Percentiles rank a stretch among this genome's conserved stretches.
Evolutionary conservation across 1,284 basidiomycete species (phyloP).

Genomic region (Cronartium quercuum): DNA sequence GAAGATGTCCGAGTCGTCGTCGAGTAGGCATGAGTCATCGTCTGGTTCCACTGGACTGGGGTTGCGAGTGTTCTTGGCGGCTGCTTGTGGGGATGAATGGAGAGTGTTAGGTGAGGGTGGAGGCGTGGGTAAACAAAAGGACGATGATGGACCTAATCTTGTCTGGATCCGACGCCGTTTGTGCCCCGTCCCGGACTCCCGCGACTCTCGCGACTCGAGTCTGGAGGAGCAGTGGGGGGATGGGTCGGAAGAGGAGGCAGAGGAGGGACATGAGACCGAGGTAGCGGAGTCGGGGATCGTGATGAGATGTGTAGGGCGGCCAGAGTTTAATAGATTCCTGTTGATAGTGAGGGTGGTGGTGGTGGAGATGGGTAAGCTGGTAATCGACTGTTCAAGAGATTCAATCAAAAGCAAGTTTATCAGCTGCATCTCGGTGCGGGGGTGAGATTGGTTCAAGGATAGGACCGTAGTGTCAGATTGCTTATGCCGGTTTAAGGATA

Average conservation of each 20-base stretch:
- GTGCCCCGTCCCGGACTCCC: too few species aligned
- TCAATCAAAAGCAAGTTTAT: neutral
- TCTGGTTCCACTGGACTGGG: neutral
- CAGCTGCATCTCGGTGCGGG: neutral
- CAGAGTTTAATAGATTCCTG: neutral
- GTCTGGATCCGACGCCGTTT: neutral
- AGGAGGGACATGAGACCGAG: neutral
- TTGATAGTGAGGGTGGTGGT: neutral
- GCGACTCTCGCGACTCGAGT: neutral
- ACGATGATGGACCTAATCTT: slow-evolving; percentile 1
- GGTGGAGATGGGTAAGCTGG: neutral
- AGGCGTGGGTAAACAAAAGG: neutral
- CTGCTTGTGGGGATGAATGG: neutral
- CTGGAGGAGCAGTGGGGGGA: neutral
- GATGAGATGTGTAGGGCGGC: neutral
- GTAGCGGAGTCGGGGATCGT: neutral
- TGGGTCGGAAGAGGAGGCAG: neutral
- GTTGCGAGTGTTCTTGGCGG: neutral
- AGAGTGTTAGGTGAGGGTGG: neutral
- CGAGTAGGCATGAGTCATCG: neutral
- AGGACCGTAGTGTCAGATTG: neutral
- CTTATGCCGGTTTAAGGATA: too few species aligned
- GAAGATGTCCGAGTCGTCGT: neutral
- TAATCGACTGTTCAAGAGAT: neutral
- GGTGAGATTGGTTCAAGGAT: neutral